A percentile compares a stretch with the other conserved stretches of the same genome.
Conservation (phyloP, 495 filamentous ascomycete genomes). For the Rostrohypoxylon terebratum region DNA sequence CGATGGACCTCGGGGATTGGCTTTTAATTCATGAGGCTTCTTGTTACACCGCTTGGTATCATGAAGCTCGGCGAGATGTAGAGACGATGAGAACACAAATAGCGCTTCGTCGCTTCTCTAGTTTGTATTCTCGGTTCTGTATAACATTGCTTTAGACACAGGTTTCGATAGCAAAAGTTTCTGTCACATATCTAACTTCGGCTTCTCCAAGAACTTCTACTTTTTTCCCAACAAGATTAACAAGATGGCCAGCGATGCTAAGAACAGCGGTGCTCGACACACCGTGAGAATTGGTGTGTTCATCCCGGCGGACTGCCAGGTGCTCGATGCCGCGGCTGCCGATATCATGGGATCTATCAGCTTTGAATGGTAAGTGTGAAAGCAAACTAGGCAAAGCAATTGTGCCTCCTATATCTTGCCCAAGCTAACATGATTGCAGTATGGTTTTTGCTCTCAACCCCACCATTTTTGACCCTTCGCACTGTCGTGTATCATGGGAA, state of each 20-base stretch:
- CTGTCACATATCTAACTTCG: not conserved
- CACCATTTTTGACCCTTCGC: not conserved
- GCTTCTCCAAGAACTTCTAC: not conserved
- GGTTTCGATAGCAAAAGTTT: not conserved
- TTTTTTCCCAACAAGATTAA: not conserved
- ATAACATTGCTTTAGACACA: not conserved
- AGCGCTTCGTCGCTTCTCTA: not conserved
- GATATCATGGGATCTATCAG: conserved; percentile 62
- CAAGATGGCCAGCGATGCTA: conserved; percentile 29
- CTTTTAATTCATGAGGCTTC: not conserved
- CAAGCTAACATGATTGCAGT: conserved; percentile 31
- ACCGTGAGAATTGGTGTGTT: conserved; percentile 57
- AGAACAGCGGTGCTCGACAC: conserved; percentile 11
- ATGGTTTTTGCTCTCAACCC: conserved; percentile 4
- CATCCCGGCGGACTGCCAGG: conserved; percentile 56
- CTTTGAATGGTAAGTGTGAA: conserved; percentile 52
- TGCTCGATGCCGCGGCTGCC: conserved; percentile 62
- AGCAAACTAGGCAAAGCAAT: too few relatives aligned
- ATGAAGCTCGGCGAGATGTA: not conserved
- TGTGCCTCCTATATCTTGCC: not conserved
- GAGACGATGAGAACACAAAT: conserved; percentile 19
- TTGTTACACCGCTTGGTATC: too few relatives aligned
- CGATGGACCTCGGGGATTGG: conserved; percentile 20
- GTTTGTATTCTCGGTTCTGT: not conserved
- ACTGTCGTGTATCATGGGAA: not conserved